These are phyloP conservation scores for Hypoxylon fragiforme DNA, from an alignment of 495 filamentous ascomycete genomes.

Conservation along the genomic window DNA sequence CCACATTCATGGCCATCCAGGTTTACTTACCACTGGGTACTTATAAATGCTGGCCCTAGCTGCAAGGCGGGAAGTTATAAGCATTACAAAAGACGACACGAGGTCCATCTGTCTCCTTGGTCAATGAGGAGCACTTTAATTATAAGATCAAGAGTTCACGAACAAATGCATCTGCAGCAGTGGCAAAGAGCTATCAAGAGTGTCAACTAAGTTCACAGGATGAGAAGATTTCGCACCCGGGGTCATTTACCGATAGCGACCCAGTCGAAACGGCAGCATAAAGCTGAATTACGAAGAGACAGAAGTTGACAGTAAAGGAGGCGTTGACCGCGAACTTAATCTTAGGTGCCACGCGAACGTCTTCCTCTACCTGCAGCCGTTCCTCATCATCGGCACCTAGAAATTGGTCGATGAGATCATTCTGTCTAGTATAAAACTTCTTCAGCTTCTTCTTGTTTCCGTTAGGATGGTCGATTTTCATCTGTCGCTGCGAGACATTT, in stretches of 20 bases:
- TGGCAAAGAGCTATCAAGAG: slow-evolving; percentile 53
- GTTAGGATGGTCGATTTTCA: slow-evolving; percentile 50
- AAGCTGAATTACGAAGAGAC: slow-evolving; percentile 59
- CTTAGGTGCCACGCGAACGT: slow-evolving; percentile 52
- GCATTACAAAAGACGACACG: slow-evolving; percentile 60
- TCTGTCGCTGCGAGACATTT: slow-evolving; percentile 45
- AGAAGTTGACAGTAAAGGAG: slow-evolving; percentile 57
- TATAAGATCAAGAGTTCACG: slow-evolving; percentile 32
- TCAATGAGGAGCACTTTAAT: slow-evolving; percentile 31
- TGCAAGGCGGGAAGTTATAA: slow-evolving; percentile 55
- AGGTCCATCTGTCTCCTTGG: slow-evolving; percentile 53
- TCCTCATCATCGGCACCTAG: slow-evolving; percentile 58
- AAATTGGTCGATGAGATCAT: slow-evolving; percentile 59
- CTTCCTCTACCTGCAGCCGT: slow-evolving; percentile 50
- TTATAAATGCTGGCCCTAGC: slow-evolving; percentile 58
- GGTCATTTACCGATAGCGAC: slow-evolving; percentile 48
- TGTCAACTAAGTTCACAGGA: slow-evolving; percentile 29
- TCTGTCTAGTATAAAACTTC: slow-evolving; percentile 59
- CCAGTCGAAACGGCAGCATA: slow-evolving; percentile 61
- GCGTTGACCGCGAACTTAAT: slow-evolving; percentile 61
- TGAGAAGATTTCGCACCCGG: slow-evolving; percentile 13
- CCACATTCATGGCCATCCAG: slow-evolving; percentile 1
- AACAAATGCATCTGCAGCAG: slow-evolving; percentile 60
- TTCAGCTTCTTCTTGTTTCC: slow-evolving; percentile 50
- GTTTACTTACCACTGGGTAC: slow-evolving; percentile 53